Conservation (phyloP, 192 early-diverging fungal species). For the Mortierella claussenii region DNA sequence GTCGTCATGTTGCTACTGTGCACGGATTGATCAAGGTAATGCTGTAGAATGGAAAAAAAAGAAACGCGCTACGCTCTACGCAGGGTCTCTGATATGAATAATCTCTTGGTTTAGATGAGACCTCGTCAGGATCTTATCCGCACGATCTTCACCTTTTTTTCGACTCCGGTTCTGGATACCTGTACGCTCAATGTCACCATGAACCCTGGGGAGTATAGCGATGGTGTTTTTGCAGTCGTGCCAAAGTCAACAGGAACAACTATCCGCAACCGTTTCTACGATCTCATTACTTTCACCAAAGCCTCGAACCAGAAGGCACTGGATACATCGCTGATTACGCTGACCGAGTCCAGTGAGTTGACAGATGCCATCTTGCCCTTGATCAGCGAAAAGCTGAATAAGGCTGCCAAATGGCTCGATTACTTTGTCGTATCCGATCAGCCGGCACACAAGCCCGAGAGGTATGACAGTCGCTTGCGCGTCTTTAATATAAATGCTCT, state of each 20-base stretch:
- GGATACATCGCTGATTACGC: conserved; percentile 27
- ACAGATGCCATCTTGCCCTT: conserved; percentile 46
- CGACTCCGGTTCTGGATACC: conserved; percentile 20
- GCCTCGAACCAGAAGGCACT: conserved; percentile 39
- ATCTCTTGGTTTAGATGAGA: conserved; percentile 21
- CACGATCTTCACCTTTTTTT: conserved; percentile 29
- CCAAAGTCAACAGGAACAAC: conserved; percentile 33
- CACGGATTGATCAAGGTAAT: conserved; percentile 53
- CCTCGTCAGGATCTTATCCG: conserved; percentile 50
- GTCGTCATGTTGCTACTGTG: conserved; percentile 48
- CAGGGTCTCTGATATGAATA: too few relatives aligned
- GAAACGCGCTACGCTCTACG: too few relatives aligned
- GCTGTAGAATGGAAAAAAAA: too few relatives aligned
- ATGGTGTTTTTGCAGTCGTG: conserved; percentile 50
- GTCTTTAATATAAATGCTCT: too few relatives aligned
- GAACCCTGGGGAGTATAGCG: conserved; percentile 44
- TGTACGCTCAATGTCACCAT: conserved; percentile 52
- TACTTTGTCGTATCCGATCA: conserved; percentile 54
- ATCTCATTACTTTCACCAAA: conserved; percentile 41
- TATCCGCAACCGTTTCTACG: conserved; percentile 36
- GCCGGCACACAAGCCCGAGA: conserved; percentile 31
- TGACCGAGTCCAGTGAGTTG: conserved; percentile 48
- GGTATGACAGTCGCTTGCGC: conserved; percentile 21
- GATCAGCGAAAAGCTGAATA: conserved; percentile 23
- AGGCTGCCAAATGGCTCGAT: conserved; percentile 45